Evolutionary conservation across 2,329 filamentous ascomycete genomes (phyloP).

Genomic region (Biscogniauxia sp.): DNA sequence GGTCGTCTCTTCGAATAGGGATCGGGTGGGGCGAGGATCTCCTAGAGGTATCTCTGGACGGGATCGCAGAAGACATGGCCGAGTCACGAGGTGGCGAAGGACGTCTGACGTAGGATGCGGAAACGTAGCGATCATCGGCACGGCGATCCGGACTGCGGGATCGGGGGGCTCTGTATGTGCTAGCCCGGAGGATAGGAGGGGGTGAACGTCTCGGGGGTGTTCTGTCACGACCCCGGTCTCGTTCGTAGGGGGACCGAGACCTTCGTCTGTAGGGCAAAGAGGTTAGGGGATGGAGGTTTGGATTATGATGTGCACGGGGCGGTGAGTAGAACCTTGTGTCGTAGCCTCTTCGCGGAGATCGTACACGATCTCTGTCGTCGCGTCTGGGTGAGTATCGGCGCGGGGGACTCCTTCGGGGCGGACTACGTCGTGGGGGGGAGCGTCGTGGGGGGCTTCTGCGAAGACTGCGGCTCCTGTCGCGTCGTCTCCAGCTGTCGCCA

Average conservation of each 20-base stretch:
- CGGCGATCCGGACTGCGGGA: conserved; percentile 52
- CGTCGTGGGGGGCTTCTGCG: conserved; percentile 35
- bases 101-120: conserved; percentile 41
- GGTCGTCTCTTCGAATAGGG: conserved; percentile 44
- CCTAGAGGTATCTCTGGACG: conserved; percentile 49
- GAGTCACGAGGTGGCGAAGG: conserved; percentile 49
- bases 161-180: conserved; percentile 50
- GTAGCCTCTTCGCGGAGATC: conserved; percentile 40
- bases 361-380: conserved; percentile 38
- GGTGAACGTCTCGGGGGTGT: conserved; percentile 36
- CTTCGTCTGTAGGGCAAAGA: conserved; percentile 41
- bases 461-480: conserved; percentile 40
- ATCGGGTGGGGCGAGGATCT: conserved; percentile 52
- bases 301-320: conserved; percentile 17
- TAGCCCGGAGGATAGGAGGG: conserved; percentile 38
- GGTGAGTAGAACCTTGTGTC: conserved; percentile 37
- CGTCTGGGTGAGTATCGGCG: conserved; percentile 38
- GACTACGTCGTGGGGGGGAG: conserved; percentile 30
- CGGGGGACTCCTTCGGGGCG: conserved; percentile 34
- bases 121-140: conserved; percentile 42
- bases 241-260: conserved; percentile 53
- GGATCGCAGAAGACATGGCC: conserved; percentile 48
- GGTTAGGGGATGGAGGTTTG: conserved; percentile 30
- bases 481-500: conserved; percentile 38
- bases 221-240: conserved; percentile 42